Base-by-base conservation (phyloP, 331 rosid species). In the Rhamnella rubrinervis region DNA sequence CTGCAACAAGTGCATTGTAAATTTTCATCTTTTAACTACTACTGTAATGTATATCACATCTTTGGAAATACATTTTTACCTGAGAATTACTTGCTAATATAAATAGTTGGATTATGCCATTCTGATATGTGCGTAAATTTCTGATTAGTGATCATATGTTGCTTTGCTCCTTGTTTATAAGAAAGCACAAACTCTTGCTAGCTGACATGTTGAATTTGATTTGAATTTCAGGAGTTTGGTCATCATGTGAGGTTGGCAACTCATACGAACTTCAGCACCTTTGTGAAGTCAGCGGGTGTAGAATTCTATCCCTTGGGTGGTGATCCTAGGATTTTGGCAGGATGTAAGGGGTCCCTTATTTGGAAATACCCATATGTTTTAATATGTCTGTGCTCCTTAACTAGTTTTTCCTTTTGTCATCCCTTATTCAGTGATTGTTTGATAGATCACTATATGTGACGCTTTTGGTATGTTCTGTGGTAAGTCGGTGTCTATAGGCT, bases 241-340 rank as follows among this genome's bases (percentile, higher is more conserved):
- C 99, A 95, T 80, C 91, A 50, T 72, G 99, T 95, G 55, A 85
- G 99, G 93, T 75, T 95, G 81, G 99, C 97, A 76, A 87, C 96
- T 83, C 99, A 95, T 86, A 77, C 84, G 63, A 95, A 91, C 82
- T 95, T 95, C 75, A 65, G 78, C 64, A 76, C 84, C 67, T 91
- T 95, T 75, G 96, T 95, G 66, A 87, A 73, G 85, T 86, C 97
- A 10, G 91, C 96, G 57, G 97, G 91, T 63, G 85, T 91, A 65
- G 92, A 83, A 60, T 95, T 91, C 84, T 89, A 83, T 85, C 99
- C 99, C 15, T 77, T 95, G 77, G 99, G 96, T 7, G 99, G 99
- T 23, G 97, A 95, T 85, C 95, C 99, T 80, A 96, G 97, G 15
- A 77, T 83, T 73, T 75, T 95, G 91, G 97, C 96, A 76, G 97